These are phyloP conservation scores for Solanum etuberosum DNA, from an alignment of 257 asterid species.

Conservation along the genomic window DNA sequence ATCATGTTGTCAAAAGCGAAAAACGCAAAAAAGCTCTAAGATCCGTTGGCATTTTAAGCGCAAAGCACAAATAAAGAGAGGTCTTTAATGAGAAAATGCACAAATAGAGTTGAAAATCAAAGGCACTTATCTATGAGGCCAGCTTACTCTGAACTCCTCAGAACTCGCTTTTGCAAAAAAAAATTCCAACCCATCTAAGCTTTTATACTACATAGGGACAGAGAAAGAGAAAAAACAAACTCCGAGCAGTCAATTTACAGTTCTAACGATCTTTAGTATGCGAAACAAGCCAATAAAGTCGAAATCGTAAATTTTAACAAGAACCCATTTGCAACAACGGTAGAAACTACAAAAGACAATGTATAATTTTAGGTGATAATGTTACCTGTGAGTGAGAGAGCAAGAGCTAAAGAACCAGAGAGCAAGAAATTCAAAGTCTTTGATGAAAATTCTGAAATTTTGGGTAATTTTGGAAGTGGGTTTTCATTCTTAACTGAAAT, in stretches of 20 bases:
- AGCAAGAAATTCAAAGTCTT: constrained; percentile 43
- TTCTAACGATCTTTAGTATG: background rate
- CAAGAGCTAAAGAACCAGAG: constrained; percentile 62
- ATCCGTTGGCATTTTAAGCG: too few species aligned
- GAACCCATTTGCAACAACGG: background rate
- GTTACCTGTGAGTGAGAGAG: constrained; percentile 57
- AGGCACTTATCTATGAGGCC: background rate
- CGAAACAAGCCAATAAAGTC: background rate
- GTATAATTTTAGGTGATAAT: background rate
- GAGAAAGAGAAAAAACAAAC: background rate
- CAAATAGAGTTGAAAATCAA: too few species aligned
- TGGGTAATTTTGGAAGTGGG: background rate
- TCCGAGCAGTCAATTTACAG: background rate
- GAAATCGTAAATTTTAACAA: background rate
- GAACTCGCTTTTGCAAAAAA: background rate
- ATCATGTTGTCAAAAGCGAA: background rate
- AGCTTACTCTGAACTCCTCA: background rate
- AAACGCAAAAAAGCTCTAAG: background rate
- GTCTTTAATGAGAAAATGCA: too few species aligned
- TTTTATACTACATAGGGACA: background rate
- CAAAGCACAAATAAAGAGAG: too few species aligned
- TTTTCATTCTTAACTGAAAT: background rate
- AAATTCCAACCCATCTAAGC: background rate
- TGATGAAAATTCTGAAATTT: constrained; percentile 35
- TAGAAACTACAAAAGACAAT: background rate